phyloP scores from a whole-genome alignment of 2,329 filamentous ascomycete genomes.

The Paracoccidioides lutzii region DNA sequence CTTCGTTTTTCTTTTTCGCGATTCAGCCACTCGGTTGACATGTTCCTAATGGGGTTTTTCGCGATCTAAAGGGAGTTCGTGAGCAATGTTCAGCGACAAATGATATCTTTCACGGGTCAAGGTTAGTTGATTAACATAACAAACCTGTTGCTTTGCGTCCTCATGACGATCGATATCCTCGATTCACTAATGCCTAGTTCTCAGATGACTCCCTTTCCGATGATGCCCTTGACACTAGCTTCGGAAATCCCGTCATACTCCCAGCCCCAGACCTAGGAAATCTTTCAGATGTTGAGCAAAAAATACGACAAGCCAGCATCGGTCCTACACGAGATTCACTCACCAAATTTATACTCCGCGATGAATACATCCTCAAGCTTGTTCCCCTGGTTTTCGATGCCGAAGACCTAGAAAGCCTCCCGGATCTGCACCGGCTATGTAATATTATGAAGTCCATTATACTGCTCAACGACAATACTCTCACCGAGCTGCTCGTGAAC shows the following conservation, averaged over 20 bases:
- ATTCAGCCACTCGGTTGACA: background rate
- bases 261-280: slow-evolving; percentile 71
- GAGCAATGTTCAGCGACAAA: slow-evolving; percentile 65
- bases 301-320: slow-evolving; percentile 62
- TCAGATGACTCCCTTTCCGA: slow-evolving; percentile 79
- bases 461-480: slow-evolving; percentile 81
- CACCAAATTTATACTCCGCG: slow-evolving; percentile 70
- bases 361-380: slow-evolving; percentile 78
- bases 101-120: slow-evolving; percentile 48
- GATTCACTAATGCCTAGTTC: background rate
- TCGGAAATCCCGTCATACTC: slow-evolving; percentile 55
- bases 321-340: slow-evolving; percentile 69
- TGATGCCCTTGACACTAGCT: slow-evolving; percentile 60
- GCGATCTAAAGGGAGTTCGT: slow-evolving; percentile 65
- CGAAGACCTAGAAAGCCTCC: slow-evolving; percentile 77
- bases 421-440: slow-evolving; percentile 81
- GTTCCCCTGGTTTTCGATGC: slow-evolving; percentile 77
- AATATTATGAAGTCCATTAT: slow-evolving; percentile 98
- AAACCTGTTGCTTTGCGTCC: slow-evolving; percentile 6
- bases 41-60: slow-evolving; percentile 14
- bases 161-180: slow-evolving; percentile 9
- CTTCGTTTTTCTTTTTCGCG: background rate
- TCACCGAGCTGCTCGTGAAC: slow-evolving; percentile 87
- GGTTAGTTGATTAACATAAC: slow-evolving; percentile 37
- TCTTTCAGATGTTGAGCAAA: slow-evolving; percentile 69